Evolutionary conservation across 192 early-diverging fungal genomes (phyloP).

Genomic region (Phlyctochytrium planicorne): DNA sequence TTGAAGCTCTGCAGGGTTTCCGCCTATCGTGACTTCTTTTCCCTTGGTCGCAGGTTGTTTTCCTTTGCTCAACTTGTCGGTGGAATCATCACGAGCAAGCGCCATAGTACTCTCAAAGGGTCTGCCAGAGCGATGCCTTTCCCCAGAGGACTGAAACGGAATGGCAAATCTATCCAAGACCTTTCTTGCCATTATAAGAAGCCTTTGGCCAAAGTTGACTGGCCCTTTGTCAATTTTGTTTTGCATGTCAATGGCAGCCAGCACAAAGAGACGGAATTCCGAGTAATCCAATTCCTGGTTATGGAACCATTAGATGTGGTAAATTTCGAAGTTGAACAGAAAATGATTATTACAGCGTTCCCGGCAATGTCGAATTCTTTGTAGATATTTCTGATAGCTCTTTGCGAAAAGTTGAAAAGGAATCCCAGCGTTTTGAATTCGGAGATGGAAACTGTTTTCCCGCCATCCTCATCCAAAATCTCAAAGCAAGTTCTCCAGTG

Average conservation of each 20-base stretch:
- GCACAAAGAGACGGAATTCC: conserved; percentile 47
- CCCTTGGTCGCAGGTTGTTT: no score
- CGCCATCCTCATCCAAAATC: conserved; percentile 51
- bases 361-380: conserved; percentile 48
- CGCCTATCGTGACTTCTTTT: no score
- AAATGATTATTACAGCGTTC: conserved; percentile 21
- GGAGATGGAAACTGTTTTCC: conserved; percentile 35
- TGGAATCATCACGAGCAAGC: not conserved
- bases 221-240: conserved; percentile 5
- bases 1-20: no score
- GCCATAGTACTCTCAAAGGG: not conserved
- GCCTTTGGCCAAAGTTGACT: not conserved
- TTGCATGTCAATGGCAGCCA: conserved; percentile 47
- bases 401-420: conserved; percentile 43
- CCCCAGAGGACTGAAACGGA: not conserved
- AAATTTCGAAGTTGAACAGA: not conserved
- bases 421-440: conserved; percentile 51
- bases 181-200: not conserved
- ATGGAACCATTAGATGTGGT: not conserved
- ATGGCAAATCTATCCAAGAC: not conserved
- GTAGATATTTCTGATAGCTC: conserved; percentile 43
- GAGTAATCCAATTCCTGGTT: conserved; percentile 44
- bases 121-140: no score
- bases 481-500: conserved; percentile 55
- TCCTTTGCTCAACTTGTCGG: not conserved